Conservation (phyloP, 2,329 filamentous ascomycete genomes). For the Xylariomycetidae sp. region DNA sequence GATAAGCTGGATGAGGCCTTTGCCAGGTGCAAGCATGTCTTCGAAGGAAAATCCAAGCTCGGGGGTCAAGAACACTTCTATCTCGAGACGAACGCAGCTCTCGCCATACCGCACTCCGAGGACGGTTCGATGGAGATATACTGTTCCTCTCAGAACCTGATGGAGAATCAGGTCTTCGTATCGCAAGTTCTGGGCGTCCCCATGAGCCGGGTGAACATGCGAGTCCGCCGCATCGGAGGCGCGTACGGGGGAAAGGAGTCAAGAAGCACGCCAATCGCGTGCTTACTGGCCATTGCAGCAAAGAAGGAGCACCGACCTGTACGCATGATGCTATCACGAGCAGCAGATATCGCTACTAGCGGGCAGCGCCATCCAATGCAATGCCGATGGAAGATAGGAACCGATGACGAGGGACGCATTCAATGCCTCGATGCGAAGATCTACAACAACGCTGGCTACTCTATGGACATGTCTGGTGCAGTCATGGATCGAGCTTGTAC, state of each 20-base stretch:
- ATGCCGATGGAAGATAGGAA: conserved; percentile 79
- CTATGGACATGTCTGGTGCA: conserved; percentile 60
- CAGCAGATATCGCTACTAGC: conserved; percentile 87
- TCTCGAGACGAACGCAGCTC: conserved; percentile 78
- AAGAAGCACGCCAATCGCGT: conserved; percentile 73
- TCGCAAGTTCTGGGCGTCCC: conserved; percentile 76
- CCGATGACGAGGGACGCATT: conserved; percentile 83
- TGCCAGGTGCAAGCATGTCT: conserved; percentile 69
- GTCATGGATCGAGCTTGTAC: conserved; percentile 80
- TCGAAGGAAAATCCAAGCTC: conserved; percentile 76
- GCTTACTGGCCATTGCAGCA: conserved; percentile 76
- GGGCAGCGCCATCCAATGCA: conserved; percentile 91
- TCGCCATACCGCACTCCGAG: conserved; percentile 80
- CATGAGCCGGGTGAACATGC: conserved; percentile 81
- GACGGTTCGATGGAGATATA: conserved; percentile 92
- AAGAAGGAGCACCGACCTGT: conserved; percentile 77
- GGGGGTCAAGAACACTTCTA: conserved; percentile 97
- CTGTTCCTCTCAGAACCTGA: conserved; percentile 84
- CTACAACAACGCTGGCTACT: conserved; percentile 85
- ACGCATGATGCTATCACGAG: conserved; percentile 87
- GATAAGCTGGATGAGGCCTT: conserved; percentile 59
- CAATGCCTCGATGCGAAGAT: conserved; percentile 82
- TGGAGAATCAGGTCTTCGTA: conserved; percentile 82
- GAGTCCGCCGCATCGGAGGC: conserved; percentile 84
- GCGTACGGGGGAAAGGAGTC: conserved; percentile 94